Percentiles rank a stretch among this genome's conserved stretches.
Evolutionary conservation across 2,329 filamentous ascomycete species (phyloP).

Genomic region (Penicillium aurantiogriseum): DNA sequence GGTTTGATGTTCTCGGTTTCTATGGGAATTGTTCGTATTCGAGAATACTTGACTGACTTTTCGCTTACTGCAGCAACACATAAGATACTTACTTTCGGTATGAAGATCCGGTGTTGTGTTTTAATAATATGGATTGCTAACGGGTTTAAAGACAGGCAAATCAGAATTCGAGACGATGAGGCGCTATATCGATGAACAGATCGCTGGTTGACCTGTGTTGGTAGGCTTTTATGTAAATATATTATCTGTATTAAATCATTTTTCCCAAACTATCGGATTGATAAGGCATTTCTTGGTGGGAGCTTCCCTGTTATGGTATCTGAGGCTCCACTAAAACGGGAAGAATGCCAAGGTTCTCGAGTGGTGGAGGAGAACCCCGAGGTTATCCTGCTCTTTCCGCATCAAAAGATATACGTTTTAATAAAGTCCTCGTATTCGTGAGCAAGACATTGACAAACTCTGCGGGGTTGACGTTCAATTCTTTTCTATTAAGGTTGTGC

Average conservation of each 20-base stretch:
- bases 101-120: neutral
- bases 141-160: slow-evolving; percentile 41
- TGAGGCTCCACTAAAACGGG: neutral
- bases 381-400: neutral
- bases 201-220: slow-evolving; percentile 21
- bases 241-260: neutral
- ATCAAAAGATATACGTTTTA: neutral
- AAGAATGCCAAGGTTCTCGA: neutral
- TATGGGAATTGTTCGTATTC: neutral
- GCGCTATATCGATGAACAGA: slow-evolving; percentile 48
- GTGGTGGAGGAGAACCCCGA: neutral
- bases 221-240: neutral
- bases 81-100: slow-evolving; percentile 48
- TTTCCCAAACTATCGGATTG: neutral
- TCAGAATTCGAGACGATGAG: slow-evolving; percentile 49
- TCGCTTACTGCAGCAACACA: slow-evolving; percentile 35
- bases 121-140: slow-evolving; percentile 6
- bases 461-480: neutral
- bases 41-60: neutral
- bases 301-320: neutral
- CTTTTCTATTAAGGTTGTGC: neutral
- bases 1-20: neutral
- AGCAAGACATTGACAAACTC: neutral
- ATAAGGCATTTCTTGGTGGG: neutral
- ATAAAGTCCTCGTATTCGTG: neutral